Percentiles rank a stretch among this genome's conserved stretches.
Evolutionary conservation across 2,329 filamentous ascomycete species (phyloP).

Genomic region (Pyricularia pennisetigena): DNA sequence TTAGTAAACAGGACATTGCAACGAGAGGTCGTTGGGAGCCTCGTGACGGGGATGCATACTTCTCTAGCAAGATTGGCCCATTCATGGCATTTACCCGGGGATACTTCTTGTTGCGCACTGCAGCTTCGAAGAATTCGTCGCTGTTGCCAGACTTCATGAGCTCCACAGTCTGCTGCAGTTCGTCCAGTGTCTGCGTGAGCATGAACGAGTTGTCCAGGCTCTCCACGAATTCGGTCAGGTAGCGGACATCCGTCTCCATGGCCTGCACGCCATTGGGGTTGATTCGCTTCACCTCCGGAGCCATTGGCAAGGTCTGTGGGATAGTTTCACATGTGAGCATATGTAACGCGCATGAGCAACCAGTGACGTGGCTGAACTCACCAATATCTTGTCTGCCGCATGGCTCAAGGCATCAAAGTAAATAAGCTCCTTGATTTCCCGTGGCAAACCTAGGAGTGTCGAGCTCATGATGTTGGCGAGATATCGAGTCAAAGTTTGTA

Average conservation of each 20-base stretch:
- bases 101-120: conserved; percentile 84
- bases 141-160: conserved; percentile 81
- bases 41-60: conserved; percentile 40
- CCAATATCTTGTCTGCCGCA: conserved; percentile 75
- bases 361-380: conserved; percentile 23
- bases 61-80: conserved; percentile 82
- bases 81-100: conserved; percentile 86
- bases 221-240: conserved; percentile 78
- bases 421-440: conserved; percentile 93
- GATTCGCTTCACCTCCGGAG: conserved; percentile 71
- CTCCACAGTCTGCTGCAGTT: conserved; percentile 84
- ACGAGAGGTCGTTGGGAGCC: not conserved
- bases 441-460: conserved; percentile 82
- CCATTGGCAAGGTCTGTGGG: conserved; percentile 62
- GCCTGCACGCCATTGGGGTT: conserved; percentile 77
- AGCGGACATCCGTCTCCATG: conserved; percentile 72
- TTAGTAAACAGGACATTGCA: conserved; percentile 14
- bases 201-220: conserved; percentile 78
- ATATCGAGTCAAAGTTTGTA: conserved; percentile 89
- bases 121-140: conserved; percentile 96
- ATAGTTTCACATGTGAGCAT: not conserved
- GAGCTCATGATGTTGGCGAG: conserved; percentile 95
- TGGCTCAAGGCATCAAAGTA: conserved; percentile 95
- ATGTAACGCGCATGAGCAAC: not conserved
- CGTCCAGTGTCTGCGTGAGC: conserved; percentile 79